A percentile compares a stretch with the other conserved stretches of the same genome.
These are phyloP conservation scores for Fusarium sp. DNA, from an alignment of 2,329 filamentous ascomycete species.

Conservation along the genomic window DNA sequence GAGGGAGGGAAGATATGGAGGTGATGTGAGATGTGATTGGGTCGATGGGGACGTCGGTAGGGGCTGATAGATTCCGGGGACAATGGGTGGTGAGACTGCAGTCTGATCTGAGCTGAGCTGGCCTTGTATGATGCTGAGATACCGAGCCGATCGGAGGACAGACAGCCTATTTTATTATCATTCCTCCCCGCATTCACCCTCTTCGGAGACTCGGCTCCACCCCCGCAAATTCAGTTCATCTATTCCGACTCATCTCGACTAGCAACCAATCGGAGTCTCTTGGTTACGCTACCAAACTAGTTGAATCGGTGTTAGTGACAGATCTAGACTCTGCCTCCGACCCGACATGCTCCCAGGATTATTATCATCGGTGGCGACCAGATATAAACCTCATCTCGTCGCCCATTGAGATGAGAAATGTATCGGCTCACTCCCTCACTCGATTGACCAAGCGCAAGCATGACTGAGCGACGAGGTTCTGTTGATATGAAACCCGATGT, in stretches of 20 bases:
- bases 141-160: conserved; percentile 24
- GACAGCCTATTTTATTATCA: conserved; percentile 6
- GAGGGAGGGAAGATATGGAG: too few relatives aligned
- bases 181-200: conserved; percentile 10
- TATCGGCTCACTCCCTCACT: not conserved
- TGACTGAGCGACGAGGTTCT: conserved; percentile 21
- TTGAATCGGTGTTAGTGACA: not conserved
- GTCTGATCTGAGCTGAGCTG: not conserved
- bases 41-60: not conserved
- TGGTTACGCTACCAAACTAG: not conserved
- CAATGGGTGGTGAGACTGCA: too few relatives aligned
- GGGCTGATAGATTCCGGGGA: not conserved
- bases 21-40: not conserved
- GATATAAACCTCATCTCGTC: conserved; percentile 10
- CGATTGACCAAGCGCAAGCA: not conserved
- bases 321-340: conserved; percentile 1
- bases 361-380: too few relatives aligned
- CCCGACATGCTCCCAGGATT: not conserved
- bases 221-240: conserved; percentile 9
- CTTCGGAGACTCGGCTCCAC: conserved; percentile 29
- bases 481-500: conserved; percentile 10
- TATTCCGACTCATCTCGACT: not conserved
- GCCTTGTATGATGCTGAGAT: not conserved
- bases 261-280: conserved; percentile 14
- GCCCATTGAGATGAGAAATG: fast-evolving